These are phyloP conservation scores for Huntiella abstrusa DNA, from an alignment of 2,329 filamentous ascomycete species.

Conservation along the genomic window DNA sequence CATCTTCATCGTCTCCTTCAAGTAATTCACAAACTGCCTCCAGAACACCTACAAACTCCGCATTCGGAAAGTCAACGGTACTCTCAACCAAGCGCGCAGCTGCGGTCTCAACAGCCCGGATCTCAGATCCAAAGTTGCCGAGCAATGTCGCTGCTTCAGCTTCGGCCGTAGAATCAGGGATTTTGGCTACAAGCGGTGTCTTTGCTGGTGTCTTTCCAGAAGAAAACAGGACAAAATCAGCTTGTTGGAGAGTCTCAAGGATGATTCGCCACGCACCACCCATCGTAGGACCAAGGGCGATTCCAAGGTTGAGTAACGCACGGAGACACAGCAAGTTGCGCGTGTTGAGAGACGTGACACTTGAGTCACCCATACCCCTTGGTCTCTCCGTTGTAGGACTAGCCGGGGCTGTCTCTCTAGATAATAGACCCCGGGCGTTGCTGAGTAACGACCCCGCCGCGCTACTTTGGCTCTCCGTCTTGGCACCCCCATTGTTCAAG, in stretches of 20 bases:
- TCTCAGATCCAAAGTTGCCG: constrained; percentile 58
- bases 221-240: constrained; percentile 66
- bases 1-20: constrained; percentile 17
- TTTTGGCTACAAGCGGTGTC: constrained; percentile 26
- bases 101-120: constrained; percentile 74
- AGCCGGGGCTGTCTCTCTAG: constrained; percentile 50
- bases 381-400: constrained; percentile 38
- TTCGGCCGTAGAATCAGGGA: constrained; percentile 29
- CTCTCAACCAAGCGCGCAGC: constrained; percentile 77
- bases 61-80: constrained; percentile 74
- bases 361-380: constrained; percentile 35
- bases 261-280: constrained; percentile 77
- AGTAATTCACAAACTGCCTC: constrained; percentile 56
- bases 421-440: constrained; percentile 54
- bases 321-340: constrained; percentile 79
- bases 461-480: constrained; percentile 13
- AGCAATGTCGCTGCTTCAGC: constrained; percentile 32
- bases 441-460: constrained; percentile 40
- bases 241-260: constrained; percentile 79
- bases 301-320: constrained; percentile 85
- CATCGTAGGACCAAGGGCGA: constrained; percentile 77
- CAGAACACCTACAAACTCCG: constrained; percentile 61
- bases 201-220: constrained; percentile 36
- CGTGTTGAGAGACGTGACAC: constrained; percentile 48
- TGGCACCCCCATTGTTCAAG: constrained; percentile 28